Evolutionary conservation across 106 monocot genomes (phyloP).

Genomic region (Apostasia shenzhenica): DNA sequence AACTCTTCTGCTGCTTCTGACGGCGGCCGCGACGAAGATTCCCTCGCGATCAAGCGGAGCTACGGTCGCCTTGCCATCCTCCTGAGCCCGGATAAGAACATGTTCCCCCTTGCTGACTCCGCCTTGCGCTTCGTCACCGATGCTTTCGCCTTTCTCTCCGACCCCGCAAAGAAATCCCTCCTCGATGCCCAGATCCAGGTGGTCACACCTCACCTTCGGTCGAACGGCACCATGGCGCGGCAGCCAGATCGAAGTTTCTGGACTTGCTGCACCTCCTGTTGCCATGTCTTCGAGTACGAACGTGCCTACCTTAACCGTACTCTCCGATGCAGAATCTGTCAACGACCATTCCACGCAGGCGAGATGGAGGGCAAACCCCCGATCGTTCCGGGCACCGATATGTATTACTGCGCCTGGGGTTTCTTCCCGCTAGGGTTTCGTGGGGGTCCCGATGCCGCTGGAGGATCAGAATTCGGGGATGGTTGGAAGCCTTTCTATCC

Average conservation of each 20-base stretch:
- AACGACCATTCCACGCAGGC: conserved; percentile 21
- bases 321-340: conserved; percentile 43
- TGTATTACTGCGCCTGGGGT: conserved; percentile 25
- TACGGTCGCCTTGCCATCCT: conserved; percentile 41
- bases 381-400: conserved; percentile 18
- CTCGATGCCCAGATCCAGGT: conserved; percentile 35
- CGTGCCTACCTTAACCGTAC: conserved; percentile 14
- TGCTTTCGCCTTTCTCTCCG: conserved; percentile 45
- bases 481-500: conserved; percentile 49
- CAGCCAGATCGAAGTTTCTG: conserved; percentile 32
- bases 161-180: conserved; percentile 34
- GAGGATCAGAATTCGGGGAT: conserved; percentile 7
- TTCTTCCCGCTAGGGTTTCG: conserved; percentile 43
- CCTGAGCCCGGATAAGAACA: conserved; percentile 30
- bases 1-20: background rate
- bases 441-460: background rate
- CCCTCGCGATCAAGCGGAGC: conserved; percentile 8
- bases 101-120: conserved; percentile 18
- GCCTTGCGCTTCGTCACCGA: conserved; percentile 37
- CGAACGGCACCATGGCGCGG: background rate
- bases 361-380: conserved; percentile 33
- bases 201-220: background rate
- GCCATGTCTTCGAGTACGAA: conserved; percentile 41
- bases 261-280: conserved; percentile 50
- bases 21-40: conserved; percentile 1